Evolutionary conservation across 441 rosid species (phyloP).

Genomic region (Adansonia rubrostipa): DNA sequence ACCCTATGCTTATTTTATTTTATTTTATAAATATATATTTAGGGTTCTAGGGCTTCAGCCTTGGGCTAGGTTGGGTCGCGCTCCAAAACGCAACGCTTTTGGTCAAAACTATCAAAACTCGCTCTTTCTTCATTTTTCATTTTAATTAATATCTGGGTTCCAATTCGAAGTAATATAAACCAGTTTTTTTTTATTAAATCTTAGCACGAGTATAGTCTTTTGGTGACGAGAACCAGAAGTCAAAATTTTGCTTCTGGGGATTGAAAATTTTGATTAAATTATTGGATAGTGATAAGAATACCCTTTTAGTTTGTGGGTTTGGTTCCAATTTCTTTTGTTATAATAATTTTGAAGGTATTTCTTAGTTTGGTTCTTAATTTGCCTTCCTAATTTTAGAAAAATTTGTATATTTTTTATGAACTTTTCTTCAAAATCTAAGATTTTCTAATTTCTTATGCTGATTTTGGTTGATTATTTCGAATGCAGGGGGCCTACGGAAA

Average conservation of each 20-base stretch:
- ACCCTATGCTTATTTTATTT: background rate
- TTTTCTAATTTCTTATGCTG: background rate
- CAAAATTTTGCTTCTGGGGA: background rate
- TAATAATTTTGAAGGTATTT: constrained; percentile 5
- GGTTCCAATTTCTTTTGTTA: background rate
- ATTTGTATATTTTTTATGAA: background rate
- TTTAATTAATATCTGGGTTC: background rate
- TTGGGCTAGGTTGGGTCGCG: background rate
- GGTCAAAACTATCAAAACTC: background rate
- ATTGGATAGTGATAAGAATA: background rate
- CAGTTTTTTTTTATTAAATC: background rate
- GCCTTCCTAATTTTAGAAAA: background rate
- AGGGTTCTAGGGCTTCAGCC: background rate
- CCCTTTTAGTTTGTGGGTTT: background rate
- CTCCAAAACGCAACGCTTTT: background rate
- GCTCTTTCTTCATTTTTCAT: background rate
- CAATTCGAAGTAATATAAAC: background rate
- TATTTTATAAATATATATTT: background rate
- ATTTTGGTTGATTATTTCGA: background rate
- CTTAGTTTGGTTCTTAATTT: background rate
- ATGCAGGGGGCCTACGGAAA: background rate
- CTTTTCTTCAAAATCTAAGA: background rate
- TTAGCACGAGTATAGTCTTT: background rate
- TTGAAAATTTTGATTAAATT: background rate
- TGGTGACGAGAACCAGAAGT: background rate